Evolutionary conservation across 2,329 filamentous ascomycete genomes (phyloP), one percentile per base, ranked within the genome.

Genomic region (Diaporthe sp.): DNA sequence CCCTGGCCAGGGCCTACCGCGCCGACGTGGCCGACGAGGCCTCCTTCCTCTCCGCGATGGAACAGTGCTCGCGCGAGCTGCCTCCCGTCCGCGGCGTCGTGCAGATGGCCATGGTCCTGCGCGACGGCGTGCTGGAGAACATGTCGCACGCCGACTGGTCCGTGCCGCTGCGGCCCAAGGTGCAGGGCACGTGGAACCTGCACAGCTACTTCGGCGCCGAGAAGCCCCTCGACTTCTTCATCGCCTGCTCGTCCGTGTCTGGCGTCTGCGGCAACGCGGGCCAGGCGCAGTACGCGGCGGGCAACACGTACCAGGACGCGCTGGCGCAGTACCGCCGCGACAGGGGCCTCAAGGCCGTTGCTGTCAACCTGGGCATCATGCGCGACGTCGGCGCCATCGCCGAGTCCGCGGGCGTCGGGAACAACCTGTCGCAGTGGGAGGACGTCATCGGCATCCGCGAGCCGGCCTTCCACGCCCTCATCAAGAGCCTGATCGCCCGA

Each of bases 51-150:
- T 58, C 61, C n/a, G 70, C 70, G 3, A 70, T 75, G 64, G 47
- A 40, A 17, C 22, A 64, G 70, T 73, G 70, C 35, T 33, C n/a
- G 22, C 33, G 42, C 6, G 70, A 68, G 38, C 64, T 42, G 78
- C 66, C 82, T 75, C 83, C 84, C 8, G 79, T 85, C 33, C 75
- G 81, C 74, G 83, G 86, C 42, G 78, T 87, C 64, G 74, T 88
- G 15, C 86, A 87, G 72, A 80, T 80, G 9, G 82, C 86, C 1
- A 86, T 87, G 85, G 84, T 85, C 19, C 76, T 84, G 1, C 74
- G 78, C 74, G 74, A 76, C 45, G 58, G 66, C 19, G 66, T 74
- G 42, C 50, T 76, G 8, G 72, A 73, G 66, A 71, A 72, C 42
- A 74, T 76, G 72, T 54, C 72, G 3, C 50, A 72, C 54, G 60